Evolutionary conservation across 2,329 filamentous ascomycete genomes (phyloP).

Genomic region (Cladorrhinum sp.): DNA sequence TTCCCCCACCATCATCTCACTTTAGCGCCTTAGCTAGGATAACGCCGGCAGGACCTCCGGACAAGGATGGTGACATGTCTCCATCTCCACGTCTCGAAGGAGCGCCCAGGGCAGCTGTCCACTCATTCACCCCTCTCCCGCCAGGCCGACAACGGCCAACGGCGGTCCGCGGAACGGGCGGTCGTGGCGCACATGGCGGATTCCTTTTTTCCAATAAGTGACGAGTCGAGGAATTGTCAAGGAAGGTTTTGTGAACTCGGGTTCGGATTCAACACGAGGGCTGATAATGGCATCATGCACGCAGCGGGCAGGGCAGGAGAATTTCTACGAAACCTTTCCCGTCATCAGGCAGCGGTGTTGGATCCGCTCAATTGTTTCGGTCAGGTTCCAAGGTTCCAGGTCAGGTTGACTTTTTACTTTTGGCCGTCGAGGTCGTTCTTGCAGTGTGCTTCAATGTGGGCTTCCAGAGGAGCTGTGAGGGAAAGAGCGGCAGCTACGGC

Average conservation of each 20-base stretch:
- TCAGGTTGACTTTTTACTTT: not conserved
- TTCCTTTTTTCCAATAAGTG: not conserved
- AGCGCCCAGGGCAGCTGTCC: not conserved
- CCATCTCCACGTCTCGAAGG: not conserved
- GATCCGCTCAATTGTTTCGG: not conserved
- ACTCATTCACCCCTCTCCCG: not conserved
- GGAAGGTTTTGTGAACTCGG: not conserved
- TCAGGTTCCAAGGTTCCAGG: not conserved
- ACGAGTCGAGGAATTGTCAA: too few relatives aligned
- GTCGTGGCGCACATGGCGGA: not conserved
- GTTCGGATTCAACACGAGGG: not conserved
- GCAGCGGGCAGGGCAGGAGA: not conserved
- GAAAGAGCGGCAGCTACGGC: not conserved
- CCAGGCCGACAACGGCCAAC: not conserved
- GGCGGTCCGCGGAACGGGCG: not conserved
- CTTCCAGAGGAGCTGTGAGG: not conserved
- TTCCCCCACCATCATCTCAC: not conserved
- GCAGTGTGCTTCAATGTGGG: too few relatives aligned
- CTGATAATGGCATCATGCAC: not conserved
- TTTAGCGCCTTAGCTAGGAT: not conserved
- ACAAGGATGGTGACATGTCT: not conserved
- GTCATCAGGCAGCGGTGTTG: not conserved
- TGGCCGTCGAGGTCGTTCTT: too few relatives aligned
- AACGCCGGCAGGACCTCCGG: conserved; percentile 1
- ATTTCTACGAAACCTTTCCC: not conserved